Evolutionary conservation across 2,329 filamentous ascomycete species (phyloP), one percentile per base, ranked within the genome.

Genomic region (Venturia asperata): DNA sequence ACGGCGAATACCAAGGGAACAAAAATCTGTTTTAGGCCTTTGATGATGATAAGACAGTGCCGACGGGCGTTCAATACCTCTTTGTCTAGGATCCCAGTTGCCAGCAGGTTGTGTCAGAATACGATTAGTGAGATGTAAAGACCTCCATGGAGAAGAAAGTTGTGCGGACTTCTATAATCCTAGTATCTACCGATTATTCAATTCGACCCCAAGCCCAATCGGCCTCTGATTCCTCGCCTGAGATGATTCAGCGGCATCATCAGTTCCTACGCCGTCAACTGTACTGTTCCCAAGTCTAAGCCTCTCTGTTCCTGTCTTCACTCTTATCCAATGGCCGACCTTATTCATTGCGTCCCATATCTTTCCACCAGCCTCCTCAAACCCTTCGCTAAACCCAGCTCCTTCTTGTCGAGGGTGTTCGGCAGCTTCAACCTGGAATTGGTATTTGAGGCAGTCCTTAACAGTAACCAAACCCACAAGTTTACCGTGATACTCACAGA

Each of bases 361-460:
- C 49, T 61, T 42, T 49, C 19, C 49, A 27, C 66, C 47, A 68
- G 80, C 80, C 71, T 90, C 88, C 72, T 91, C 85, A n/a, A 39
- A 58, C n/a, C 52, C 52, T 37, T 58, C 52, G 17, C 52, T 27
- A 27, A 58, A n/a, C 66, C 85, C 82, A 42, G 80, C 75, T 56
- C 82, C 78, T 66, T 87, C 85, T 41, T 85, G 82, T 66, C 84
- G 82, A 4, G 85, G 85, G 70, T 90, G 87, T 76, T 94, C 92
- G 52, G 89, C 86, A 10, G 90, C 90, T 75, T 99, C 94, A 0
- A 90, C 91, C 79, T 94, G 95, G 83, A 97, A 96, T 76, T 99
- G 93, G 72, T 96, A 97, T 74, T 94, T 96, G 65, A 99, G 79
- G 70, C 94, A 97, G 74, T 99, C 94, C 75, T 99, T 99, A 68